These are phyloP conservation scores for Phoma sp. DNA, from an alignment of 2,329 filamentous ascomycete genomes.

Conservation along the genomic window DNA sequence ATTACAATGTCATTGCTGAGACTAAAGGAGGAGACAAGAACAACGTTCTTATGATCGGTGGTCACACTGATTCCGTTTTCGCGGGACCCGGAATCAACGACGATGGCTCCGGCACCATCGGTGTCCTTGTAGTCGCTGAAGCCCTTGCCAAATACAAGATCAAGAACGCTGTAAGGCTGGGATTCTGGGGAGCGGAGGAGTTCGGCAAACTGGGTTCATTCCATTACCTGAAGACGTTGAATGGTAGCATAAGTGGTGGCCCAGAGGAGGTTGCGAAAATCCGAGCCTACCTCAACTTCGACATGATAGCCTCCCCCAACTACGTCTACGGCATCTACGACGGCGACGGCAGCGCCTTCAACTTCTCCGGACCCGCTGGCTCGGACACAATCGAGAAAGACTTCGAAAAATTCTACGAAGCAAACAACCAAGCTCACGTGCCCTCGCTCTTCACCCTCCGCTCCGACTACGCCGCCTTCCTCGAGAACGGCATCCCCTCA, in stretches of 20 bases:
- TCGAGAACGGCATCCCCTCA: conserved; percentile 49
- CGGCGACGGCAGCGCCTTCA: conserved; percentile 47
- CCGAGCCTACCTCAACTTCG: conserved; percentile 53
- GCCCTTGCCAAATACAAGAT: conserved; percentile 48
- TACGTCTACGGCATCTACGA: conserved; percentile 50
- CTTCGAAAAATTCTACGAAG: conserved; percentile 46
- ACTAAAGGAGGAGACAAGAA: conserved; percentile 46
- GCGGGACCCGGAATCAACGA: conserved; percentile 52
- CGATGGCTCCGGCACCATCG: conserved; percentile 47
- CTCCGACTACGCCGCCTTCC: conserved; percentile 52
- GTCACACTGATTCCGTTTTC: conserved; percentile 47
- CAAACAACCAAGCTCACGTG: conserved; percentile 39
- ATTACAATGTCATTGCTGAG: conserved; percentile 49
- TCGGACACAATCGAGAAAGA: conserved; percentile 46
- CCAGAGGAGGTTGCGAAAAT: conserved; percentile 46
- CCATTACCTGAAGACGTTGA: conserved; percentile 48
- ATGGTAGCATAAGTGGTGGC: conserved; percentile 39
- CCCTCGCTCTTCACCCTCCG: conserved; percentile 48
- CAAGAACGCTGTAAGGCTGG: conserved; percentile 51
- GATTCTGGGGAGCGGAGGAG: conserved; percentile 52
- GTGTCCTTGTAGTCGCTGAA: conserved; percentile 47
- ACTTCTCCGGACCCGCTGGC: conserved; percentile 46
- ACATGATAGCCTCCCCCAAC: conserved; percentile 52
- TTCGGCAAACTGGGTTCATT: conserved; percentile 49
- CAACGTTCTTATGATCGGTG: conserved; percentile 46